phyloP scores from a whole-genome alignment of 2,329 filamentous ascomycete genomes.

The Aspergillus melleus region DNA sequence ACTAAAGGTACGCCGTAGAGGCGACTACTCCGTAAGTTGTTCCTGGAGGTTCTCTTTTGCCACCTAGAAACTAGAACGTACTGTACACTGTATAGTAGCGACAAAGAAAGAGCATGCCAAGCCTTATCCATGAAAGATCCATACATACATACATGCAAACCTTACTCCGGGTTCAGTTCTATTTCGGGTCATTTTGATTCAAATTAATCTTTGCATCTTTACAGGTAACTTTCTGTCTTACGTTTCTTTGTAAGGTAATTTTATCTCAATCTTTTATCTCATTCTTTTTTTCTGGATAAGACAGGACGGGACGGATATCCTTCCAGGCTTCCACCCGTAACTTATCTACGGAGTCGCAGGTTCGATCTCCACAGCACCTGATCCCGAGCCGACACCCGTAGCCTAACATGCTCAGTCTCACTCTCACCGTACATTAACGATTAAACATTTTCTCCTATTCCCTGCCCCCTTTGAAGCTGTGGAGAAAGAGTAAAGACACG shows the following conservation, averaged over 20 bases:
- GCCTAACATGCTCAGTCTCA: neutral
- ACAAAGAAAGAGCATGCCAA: neutral
- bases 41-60: slow-evolving; percentile 1
- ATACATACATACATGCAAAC: neutral
- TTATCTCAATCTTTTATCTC: too few relatives aligned
- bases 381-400: too few relatives aligned
- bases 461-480: neutral
- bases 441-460: neutral
- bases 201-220: neutral
- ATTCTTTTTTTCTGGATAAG: too few relatives aligned
- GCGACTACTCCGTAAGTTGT: neutral
- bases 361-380: neutral
- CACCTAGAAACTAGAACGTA: slow-evolving; percentile 1
- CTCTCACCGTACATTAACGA: too few relatives aligned
- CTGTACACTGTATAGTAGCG: neutral
- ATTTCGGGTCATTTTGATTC: neutral
- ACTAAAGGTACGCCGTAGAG: too few relatives aligned
- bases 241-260: too few relatives aligned
- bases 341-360: neutral
- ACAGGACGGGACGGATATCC: too few relatives aligned
- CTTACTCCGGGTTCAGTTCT: neutral
- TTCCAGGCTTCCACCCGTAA: neutral
- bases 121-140: neutral
- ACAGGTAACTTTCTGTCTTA: too few relatives aligned
- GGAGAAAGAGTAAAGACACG: neutral